Base-by-base conservation (phyloP, 495 filamentous ascomycete species). In the Thozetella sp. region DNA sequence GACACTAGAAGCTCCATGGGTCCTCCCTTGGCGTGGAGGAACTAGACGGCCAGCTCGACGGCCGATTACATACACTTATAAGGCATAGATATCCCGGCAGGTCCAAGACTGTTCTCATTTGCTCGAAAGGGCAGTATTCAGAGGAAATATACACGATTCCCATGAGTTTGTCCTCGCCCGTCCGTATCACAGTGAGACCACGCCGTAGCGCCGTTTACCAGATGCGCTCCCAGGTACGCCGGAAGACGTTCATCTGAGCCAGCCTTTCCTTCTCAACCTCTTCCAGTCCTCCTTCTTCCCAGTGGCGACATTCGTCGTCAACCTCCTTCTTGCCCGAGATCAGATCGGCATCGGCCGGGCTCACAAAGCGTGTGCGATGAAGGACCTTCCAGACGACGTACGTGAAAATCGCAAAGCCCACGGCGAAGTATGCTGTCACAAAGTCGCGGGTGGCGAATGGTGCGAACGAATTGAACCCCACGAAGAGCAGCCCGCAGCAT, bases 401-500 rank as follows among this genome's bases (percentile, higher is more conserved):
- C 13, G 80, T 81, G 0, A 82, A 83, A 52, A 87, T 82, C 6
- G 83, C 84, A 57, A 88, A 80, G 51, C 88, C 88, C 0, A 85
- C 76, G 9, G 86, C 85, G 51, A 89, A 72, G 65, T 88, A 89
- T 24, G 25, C 58, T 20, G 65, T 60, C 3, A 37, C 51, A 12
- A 43, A 60, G 27, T 64, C 87, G 6, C 81, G 64, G 0, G 74
- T 72, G 0, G 83, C 81, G 66, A 85, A 86, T 64, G 88, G 88
- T 20, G 83, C 82, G 22, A 80, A 79, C 64, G 87, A 88, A 3
- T 86, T 85, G 62, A 87, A 88, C 62, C 87, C 78, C 12, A 88
- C 68, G 3, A 67, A 64, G 43, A 88, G 73, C 54, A 86, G 70
- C 9, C 64, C 66, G 46, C 86, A 80, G 45, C 72, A 73, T 2